Percentiles rank a stretch among this genome's conserved stretches.
Conservation (phyloP, 1,284 basidiomycete species). For the Cutaneotrichosporon cavernicola region DNA sequence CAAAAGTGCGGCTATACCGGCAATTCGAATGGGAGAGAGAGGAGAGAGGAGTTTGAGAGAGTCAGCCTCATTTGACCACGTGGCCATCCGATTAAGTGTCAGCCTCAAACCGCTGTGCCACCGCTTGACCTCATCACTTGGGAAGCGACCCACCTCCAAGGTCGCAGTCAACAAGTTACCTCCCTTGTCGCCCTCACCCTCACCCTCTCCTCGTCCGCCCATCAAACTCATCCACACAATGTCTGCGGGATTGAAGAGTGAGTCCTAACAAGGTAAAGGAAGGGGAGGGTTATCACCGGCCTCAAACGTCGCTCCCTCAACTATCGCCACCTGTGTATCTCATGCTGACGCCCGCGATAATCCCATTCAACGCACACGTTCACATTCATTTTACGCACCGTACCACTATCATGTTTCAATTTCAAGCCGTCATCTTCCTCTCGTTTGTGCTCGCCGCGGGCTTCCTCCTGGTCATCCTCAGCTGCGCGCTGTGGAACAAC, state of each 20-base stretch:
- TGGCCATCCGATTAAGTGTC: not conserved
- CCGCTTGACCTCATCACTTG: conserved; percentile 1
- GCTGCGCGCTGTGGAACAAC: conserved; percentile 92
- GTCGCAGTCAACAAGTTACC: not conserved
- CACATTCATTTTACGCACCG: not conserved
- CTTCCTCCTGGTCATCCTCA: conserved; percentile 95
- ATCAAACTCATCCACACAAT: conserved; percentile 22
- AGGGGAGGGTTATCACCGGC: not conserved
- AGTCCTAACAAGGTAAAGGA: conserved; percentile 11
- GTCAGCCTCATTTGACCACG: not conserved
- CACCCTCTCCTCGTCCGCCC: not conserved
- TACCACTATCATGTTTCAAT: conserved; percentile 3
- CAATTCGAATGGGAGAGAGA: too few relatives aligned
- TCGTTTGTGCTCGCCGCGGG: conserved; percentile 96
- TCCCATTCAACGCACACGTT: not conserved
- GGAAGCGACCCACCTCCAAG: not conserved
- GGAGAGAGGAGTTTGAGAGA: too few relatives aligned
- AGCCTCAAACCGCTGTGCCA: not conserved
- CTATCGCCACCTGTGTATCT: not conserved
- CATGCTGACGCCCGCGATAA: not conserved
- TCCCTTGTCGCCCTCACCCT: too few relatives aligned
- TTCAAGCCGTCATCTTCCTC: conserved; percentile 80
- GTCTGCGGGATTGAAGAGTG: conserved; percentile 47
- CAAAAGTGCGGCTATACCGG: too few relatives aligned
- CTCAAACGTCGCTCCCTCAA: not conserved